Base-by-base conservation (phyloP, 169 alveolate genomes). In the Hepatocystis sp. region DNA sequence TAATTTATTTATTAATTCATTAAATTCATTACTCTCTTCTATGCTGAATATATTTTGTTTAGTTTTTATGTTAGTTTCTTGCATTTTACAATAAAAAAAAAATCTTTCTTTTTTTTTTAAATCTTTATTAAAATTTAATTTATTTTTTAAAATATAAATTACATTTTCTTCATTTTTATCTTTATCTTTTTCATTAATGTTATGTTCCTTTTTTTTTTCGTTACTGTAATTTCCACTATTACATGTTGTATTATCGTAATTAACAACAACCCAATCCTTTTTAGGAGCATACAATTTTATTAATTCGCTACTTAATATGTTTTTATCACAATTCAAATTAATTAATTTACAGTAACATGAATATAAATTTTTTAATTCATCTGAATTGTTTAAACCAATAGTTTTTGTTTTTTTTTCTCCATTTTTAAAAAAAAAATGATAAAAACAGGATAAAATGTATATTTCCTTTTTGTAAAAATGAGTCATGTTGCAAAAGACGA, bases 81-180 rank as follows among this genome's bases (percentile, higher is more conserved):
- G 60, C 65, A 51, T 52, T 51, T 65, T 81, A 44, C 89, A 81
- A 40, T 46, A 81, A 61, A 81, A 81, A 61, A 28, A 61, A 46
- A 81, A 81, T 55, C 89, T 47, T 36, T 81, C 23, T 53, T 27
- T 81, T 27, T 81, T 81, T 65, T 81, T 81, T 52, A 81, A 61
- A 21, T 81, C 89, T 27, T 81, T 81, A 49, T 71, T 71, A 81
- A 81, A 81, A 23, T 46, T 63, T 19, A 81, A 47, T 81, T 39
- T 61, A 17, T 39, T 81, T 39, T 61, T 81, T 40, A 81, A 52
- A 1, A 7, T 67, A 65, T 32, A 61, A 25, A 49, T 81, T n/a
- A 58, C 65, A 15, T 76, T 56, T 66, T 66, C 40, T 34, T 11
- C 11, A 13, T 2, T 39, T 30, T 49, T 32, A 10, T 42, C 66